These are phyloP conservation scores for Candida smagusa DNA, from an alignment of 1,139 yeast species.

Conservation along the genomic window DNA sequence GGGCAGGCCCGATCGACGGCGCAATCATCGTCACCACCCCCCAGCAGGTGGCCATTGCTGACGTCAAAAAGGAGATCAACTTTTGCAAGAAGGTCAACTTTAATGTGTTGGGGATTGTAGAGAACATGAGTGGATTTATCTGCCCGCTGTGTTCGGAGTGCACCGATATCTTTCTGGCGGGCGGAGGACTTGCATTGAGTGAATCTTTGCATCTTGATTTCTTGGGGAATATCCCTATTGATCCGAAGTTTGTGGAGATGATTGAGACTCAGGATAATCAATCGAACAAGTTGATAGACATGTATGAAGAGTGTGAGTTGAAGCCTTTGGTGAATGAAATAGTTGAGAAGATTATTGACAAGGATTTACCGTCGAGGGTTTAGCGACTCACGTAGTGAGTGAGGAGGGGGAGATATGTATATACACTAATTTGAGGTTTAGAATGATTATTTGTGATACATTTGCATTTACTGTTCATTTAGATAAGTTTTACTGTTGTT, in stretches of 20 bases:
- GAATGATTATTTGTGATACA: too few relatives aligned
- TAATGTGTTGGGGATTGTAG: slow-evolving; percentile 41
- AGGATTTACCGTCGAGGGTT: slow-evolving; percentile 32
- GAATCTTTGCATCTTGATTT: slow-evolving; percentile 58
- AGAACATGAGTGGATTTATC: slow-evolving; percentile 49
- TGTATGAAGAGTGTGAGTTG: slow-evolving; percentile 36
- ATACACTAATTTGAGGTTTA: too few relatives aligned
- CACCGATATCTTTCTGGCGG: slow-evolving; percentile 86
- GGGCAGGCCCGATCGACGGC: slow-evolving; percentile 46
- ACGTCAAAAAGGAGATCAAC: slow-evolving; percentile 48
- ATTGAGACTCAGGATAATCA: slow-evolving; percentile 57
- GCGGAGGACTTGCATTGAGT: slow-evolving; percentile 84
- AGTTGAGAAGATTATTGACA: slow-evolving; percentile 41
- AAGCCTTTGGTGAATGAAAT: slow-evolving; percentile 52
- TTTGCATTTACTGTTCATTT: too few relatives aligned
- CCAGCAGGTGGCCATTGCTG: slow-evolving; percentile 55
- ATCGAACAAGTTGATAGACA: slow-evolving; percentile 27
- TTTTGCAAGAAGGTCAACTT: slow-evolving; percentile 46
- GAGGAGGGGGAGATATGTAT: too few relatives aligned
- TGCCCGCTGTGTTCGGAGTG: slow-evolving; percentile 84
- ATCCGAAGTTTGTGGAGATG: slow-evolving; percentile 83
- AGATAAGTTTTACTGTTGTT: too few relatives aligned
- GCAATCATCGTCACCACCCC: slow-evolving; percentile 50
- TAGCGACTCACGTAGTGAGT: too few relatives aligned
- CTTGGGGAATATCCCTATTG: slow-evolving; percentile 88